Evolutionary conservation across 768 basidiomycete species (phyloP), one percentile per base, ranked within the genome.

Genomic region (Agrocybe pediades): DNA sequence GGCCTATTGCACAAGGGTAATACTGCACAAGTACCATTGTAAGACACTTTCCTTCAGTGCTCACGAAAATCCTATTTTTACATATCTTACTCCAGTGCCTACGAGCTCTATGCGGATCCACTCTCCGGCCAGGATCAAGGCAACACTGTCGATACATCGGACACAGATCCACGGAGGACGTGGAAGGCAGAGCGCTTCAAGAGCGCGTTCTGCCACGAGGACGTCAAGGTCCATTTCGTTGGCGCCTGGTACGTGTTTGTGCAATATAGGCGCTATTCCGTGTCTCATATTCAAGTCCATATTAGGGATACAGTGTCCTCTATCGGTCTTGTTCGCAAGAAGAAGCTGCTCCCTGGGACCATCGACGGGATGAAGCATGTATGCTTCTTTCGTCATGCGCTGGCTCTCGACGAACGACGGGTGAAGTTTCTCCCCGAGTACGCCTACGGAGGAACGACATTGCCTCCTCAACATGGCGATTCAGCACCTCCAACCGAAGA

Each of bases 231-330:
- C 20, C 49, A 60, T 51, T 58, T 58, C 15, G 52, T 58, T 9
- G 53, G 57, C 2, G 56, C 36, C 3, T 54, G 49, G 52, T 54
- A 36, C 7, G 48, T 20, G 1, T 26, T 15, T n/a, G n/a, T n/a
- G n/a, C n/a, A n/a, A n/a, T n/a, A n/a, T 9, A 24, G 26, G 4
- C 6, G 6, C 23, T 21, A 13, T 5, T 41, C 8, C 24, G 4
- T 16, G 26, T 24, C n/a, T 39, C 26, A 26, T 7, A 9, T 49
- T 17, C 19, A 16, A n/a, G 8, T 33, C 3, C 16, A 16, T n/a
- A 9, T 46, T 39, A 71, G 71, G 71, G 70, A 71, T 54, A 71
- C 70, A 9, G 69, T 71, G 9, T 70, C 71, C 20, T 70, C 71
- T 0, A 62, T 72, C 33, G 71, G 70, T 0, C 17, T 70, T 9